phyloP scores from a whole-genome alignment of 495 filamentous ascomycete genomes.

The Podospora tetraspora region DNA sequence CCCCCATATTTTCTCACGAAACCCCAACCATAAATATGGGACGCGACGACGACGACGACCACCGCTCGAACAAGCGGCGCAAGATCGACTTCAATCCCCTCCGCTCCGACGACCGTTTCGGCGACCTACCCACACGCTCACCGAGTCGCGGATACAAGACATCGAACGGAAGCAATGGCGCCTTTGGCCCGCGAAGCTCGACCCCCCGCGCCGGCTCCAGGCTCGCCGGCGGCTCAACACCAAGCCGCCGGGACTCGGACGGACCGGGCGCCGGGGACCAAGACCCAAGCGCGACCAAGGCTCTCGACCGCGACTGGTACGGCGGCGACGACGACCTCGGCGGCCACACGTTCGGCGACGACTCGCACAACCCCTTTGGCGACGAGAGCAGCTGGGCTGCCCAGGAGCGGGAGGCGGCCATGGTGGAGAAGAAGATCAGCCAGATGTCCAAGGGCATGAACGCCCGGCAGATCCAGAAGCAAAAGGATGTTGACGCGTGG shows the following conservation, averaged over 20 bases:
- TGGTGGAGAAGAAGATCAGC: constrained; percentile 68
- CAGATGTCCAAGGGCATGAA: constrained; percentile 53
- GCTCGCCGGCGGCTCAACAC: constrained; percentile 39
- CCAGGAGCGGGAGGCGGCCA: constrained; percentile 63
- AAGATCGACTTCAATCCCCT: constrained; percentile 56
- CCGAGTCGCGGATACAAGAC: constrained; percentile 11
- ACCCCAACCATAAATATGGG: constrained; percentile 16
- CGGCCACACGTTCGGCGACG: constrained; percentile 70
- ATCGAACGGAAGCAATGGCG: constrained; percentile 29
- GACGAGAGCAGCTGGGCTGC: constrained; percentile 58
- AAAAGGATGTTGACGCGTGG: constrained; percentile 95
- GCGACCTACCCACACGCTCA: constrained; percentile 47
- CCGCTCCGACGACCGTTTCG: constrained; percentile 52
- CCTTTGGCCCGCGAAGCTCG: constrained; percentile 38
- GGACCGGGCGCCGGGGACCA: constrained; percentile 45
- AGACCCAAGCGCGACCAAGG: constrained; percentile 46
- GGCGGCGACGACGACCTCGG: constrained; percentile 66
- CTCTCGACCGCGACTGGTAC: constrained; percentile 89
- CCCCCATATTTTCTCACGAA: not conserved
- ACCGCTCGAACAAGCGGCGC: constrained; percentile 55
- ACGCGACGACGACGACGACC: constrained; percentile 39
- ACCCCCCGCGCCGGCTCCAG: constrained; percentile 45
- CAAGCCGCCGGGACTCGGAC: constrained; percentile 50
- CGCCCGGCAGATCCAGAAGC: constrained; percentile 70
- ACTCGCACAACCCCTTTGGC: constrained; percentile 51